These are phyloP conservation scores for Brettanomyces bruxellensis DNA, from an alignment of 805 yeast genomes.

Conservation along the genomic window DNA sequence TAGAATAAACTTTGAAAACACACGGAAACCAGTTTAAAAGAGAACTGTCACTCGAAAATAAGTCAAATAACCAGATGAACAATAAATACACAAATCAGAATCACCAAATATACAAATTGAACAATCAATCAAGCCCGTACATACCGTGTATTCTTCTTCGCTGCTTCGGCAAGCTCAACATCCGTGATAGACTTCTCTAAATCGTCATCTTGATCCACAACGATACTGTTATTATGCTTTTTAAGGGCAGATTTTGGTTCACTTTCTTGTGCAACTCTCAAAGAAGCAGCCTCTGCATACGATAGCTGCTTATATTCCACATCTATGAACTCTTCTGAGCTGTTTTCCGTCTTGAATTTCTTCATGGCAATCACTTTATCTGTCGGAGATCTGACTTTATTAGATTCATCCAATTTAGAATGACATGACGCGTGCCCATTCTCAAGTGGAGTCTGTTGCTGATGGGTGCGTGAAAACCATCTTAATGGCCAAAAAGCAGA, in stretches of 20 bases:
- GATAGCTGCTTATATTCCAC: constrained; percentile 39
- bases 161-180: constrained; percentile 19
- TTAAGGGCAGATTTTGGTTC: constrained; percentile 2
- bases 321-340: constrained; percentile 34
- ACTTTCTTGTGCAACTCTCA: constrained; percentile 8
- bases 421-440: no score
- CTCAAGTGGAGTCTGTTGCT: no score
- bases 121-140: no score
- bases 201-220: constrained; percentile 23
- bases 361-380: constrained; percentile 26
- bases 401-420: not conserved
- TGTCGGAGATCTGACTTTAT: constrained; percentile 6
- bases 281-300: constrained; percentile 44
- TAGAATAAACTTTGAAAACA: no score
- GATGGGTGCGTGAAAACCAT: no score
- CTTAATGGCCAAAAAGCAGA: not conserved
- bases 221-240: constrained; percentile 3
- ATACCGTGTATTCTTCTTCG: no score
- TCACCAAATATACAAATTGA: no score
- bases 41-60: no score
- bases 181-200: constrained; percentile 26
- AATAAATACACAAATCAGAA: no score
- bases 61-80: no score
- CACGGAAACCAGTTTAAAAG: no score
- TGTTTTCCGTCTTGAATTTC: constrained; percentile 12